Evolutionary conservation across 805 yeast species (phyloP).

Genomic region (Candida maris): DNA sequence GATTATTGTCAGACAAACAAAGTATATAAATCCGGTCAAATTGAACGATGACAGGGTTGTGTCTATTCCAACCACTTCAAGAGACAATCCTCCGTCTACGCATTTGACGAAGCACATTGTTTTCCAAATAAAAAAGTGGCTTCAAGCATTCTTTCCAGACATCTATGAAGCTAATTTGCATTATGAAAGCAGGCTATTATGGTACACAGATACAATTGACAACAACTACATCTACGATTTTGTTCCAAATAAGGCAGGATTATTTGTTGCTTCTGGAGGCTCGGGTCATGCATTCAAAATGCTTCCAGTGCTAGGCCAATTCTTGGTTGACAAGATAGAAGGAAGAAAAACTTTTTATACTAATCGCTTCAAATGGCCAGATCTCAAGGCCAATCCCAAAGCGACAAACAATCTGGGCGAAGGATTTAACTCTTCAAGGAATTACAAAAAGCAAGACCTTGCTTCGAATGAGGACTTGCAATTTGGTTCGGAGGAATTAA

Average conservation of each 20-base stretch:
- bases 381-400: constrained; percentile 13
- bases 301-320: constrained; percentile 28
- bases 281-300: constrained; percentile 32
- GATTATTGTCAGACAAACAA: not conserved
- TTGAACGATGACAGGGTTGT: not conserved
- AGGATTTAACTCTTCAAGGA: constrained; percentile 10
- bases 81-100: not conserved
- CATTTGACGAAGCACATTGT: not conserved
- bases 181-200: constrained; percentile 19
- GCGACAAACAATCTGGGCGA: constrained; percentile 26
- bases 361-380: constrained; percentile 30
- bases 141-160: constrained; percentile 21
- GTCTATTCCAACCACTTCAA: constrained; percentile 1
- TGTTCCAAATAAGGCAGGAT: constrained; percentile 23
- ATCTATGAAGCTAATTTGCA: constrained; percentile 14
- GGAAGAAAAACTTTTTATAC: constrained; percentile 25
- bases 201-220: constrained; percentile 30
- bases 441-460: constrained; percentile 9
- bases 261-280: constrained; percentile 30
- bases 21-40: not conserved
- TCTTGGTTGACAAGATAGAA: constrained; percentile 29
- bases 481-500: constrained; percentile 1
- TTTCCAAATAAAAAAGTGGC: constrained; percentile 1
- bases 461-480: constrained; percentile 9
- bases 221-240: constrained; percentile 27